Percentiles rank a stretch among this genome's conserved stretches.
These are phyloP conservation scores for Fusarium avenaceum DNA, from an alignment of 2,329 filamentous ascomycete genomes.

Conservation along the genomic window DNA sequence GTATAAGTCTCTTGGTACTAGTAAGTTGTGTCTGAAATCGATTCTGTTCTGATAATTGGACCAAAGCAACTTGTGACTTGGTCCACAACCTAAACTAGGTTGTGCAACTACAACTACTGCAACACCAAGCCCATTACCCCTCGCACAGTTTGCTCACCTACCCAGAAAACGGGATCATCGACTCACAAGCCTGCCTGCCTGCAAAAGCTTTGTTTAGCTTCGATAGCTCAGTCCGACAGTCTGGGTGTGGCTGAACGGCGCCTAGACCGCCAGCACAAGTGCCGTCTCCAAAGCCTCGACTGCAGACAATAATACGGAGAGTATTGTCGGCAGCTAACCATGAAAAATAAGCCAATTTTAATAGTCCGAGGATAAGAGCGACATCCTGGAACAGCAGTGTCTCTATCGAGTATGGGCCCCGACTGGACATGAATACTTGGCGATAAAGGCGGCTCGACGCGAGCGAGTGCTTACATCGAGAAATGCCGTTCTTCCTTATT, in stretches of 20 bases:
- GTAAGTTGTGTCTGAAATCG: neutral
- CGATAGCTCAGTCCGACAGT: conserved; percentile 32
- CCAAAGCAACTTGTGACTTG: neutral
- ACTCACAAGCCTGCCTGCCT: conserved; percentile 15
- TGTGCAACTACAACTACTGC: conserved; percentile 5
- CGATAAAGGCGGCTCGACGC: conserved; percentile 15
- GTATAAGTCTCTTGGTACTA: conserved; percentile 28
- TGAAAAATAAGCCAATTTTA: conserved; percentile 17
- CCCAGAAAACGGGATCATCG: conserved; percentile 18
- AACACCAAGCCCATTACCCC: neutral
- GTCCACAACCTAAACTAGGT: conserved; percentile 1
- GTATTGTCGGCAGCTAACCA: conserved; percentile 8
- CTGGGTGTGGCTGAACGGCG: conserved; percentile 35
- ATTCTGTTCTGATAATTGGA: neutral
- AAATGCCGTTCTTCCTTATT: conserved; percentile 11
- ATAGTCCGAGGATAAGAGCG: conserved; percentile 7
- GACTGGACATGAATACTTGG: neutral
- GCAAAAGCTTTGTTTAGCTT: conserved; percentile 20
- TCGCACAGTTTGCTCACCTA: conserved; percentile 13
- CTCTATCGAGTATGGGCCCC: conserved; percentile 16
- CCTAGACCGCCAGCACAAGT: conserved; percentile 25
- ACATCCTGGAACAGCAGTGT: conserved; percentile 3
- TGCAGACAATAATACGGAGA: conserved; percentile 19
- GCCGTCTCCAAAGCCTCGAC: conserved; percentile 21
- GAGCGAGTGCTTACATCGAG: neutral